Conservation (phyloP, 495 filamentous ascomycete genomes). For the Aspergillus diversus region DNA sequence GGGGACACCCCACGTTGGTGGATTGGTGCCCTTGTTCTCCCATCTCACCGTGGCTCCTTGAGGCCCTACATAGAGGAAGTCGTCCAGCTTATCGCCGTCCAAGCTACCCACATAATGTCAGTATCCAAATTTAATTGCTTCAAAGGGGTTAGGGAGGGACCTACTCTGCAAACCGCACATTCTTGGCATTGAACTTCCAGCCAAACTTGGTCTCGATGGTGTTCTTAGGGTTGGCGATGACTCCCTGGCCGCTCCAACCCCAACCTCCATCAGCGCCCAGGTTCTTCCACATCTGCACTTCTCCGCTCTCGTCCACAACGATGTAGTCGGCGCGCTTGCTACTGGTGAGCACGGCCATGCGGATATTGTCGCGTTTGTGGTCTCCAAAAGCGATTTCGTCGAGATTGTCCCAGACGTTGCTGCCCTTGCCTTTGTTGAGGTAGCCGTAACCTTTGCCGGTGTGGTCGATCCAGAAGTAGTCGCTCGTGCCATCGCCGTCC, state of each 20-base stretch:
- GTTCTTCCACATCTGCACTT: not conserved
- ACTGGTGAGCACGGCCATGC: constrained; percentile 1
- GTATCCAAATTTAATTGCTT: not conserved
- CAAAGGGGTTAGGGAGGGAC: not conserved
- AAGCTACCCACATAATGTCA: not conserved
- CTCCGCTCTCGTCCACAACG: not conserved
- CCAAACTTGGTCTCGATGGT: not conserved
- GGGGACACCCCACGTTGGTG: not conserved
- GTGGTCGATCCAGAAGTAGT: constrained; percentile 10
- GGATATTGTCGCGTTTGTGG: constrained; percentile 1
- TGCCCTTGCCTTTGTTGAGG: not conserved
- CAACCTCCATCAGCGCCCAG: not conserved
- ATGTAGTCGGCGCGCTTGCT: not conserved
- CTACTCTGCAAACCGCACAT: constrained; percentile 4
- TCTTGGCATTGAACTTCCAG: not conserved
- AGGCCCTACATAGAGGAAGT: not conserved
- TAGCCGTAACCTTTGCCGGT: constrained; percentile 7
- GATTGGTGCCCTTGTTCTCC: not conserved
- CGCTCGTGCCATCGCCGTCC: constrained; percentile 3
- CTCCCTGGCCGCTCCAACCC: not conserved
- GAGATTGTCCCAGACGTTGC: not conserved
- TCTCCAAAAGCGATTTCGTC: not conserved
- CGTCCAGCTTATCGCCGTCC: constrained; percentile 1
- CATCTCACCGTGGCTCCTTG: not conserved
- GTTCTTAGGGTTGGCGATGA: constrained; percentile 1